Percentiles rank a stretch among this genome's conserved stretches.
These are phyloP conservation scores for Citrus sp. DNA, from an alignment of 345 rosid genomes.

Conservation along the genomic window DNA sequence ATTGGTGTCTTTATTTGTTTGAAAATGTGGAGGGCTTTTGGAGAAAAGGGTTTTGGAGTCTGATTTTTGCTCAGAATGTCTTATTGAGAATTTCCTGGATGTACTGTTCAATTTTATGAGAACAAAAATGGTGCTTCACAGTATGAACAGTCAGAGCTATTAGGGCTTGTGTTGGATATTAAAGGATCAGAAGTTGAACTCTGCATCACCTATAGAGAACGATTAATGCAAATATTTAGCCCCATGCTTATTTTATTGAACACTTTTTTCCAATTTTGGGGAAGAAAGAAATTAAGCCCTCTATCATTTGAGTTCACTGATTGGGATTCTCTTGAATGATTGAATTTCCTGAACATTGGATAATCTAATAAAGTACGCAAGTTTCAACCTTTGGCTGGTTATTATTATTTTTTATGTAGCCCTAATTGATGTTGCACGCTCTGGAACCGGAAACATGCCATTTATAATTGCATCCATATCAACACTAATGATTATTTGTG, in stretches of 20 bases:
- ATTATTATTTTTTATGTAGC: neutral
- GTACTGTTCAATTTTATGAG: neutral
- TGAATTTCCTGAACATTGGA: neutral
- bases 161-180: neutral
- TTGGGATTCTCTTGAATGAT: neutral
- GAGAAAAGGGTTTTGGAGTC: neutral
- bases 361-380: neutral
- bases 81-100: neutral
- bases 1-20: neutral
- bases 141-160: neutral
- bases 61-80: neutral
- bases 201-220: neutral
- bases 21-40: neutral
- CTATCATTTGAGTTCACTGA: neutral
- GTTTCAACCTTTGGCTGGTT: neutral
- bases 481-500: neutral
- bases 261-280: neutral
- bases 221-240: neutral
- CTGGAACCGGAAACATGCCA: neutral
- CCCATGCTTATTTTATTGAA: neutral
- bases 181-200: neutral
- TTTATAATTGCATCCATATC: neutral
- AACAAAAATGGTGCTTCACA: neutral
- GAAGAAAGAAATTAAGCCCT: neutral
- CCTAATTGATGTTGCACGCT: neutral